Evolutionary conservation across 2,329 filamentous ascomycete genomes (phyloP), one percentile per base, ranked within the genome.

Genomic region (Pestalotiopsis sp.): DNA sequence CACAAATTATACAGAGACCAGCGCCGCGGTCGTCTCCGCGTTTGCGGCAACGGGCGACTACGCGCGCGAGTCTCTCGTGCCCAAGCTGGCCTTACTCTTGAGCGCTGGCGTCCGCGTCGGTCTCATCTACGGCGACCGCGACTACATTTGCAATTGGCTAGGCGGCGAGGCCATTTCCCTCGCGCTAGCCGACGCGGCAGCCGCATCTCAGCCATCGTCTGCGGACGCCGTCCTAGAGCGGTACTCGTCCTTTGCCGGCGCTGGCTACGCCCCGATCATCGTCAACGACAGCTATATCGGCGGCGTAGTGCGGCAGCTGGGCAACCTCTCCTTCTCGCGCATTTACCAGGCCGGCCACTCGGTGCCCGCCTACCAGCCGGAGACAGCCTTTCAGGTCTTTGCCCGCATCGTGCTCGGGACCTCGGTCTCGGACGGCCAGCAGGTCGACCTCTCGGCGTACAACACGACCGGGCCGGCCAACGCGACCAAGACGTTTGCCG

Each of bases 181-280:
- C 4, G 79, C 79, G 1, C 79, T 87, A 74, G 79, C 70, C 4
- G 31, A 17, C 25, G 66, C 57, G 83, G 84, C 17, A 85, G 84
- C 27, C 85, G 88, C 70, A 80, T 84, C 23, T 83, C 83, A 57
- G 6, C 9, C 20, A 23, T 23, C 38, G 17, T n/a, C 64, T 2
- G 14, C 62, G 3, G 31, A 36, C 17, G 6, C 57, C 3, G 57
- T 14, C 5, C 23, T 5, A 11, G 25, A 2, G 2, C 57, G 14
- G 9, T 66, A 66, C 55, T 76, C 86, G 11, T 78, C 79, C 0
- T 93, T 93, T 77, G 81, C 82, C 2, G 74, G 79, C 0, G 88
- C 91, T 1, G 91, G 91, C 0, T 94, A 93, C 75, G 84, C 87
- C 0, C 85, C 88, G 4, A 85, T 94, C 66, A 80, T 86, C 27